These are phyloP conservation scores for Apiotrichum laibachii DNA, from an alignment of 1,284 basidiomycete genomes.

Conservation along the genomic window DNA sequence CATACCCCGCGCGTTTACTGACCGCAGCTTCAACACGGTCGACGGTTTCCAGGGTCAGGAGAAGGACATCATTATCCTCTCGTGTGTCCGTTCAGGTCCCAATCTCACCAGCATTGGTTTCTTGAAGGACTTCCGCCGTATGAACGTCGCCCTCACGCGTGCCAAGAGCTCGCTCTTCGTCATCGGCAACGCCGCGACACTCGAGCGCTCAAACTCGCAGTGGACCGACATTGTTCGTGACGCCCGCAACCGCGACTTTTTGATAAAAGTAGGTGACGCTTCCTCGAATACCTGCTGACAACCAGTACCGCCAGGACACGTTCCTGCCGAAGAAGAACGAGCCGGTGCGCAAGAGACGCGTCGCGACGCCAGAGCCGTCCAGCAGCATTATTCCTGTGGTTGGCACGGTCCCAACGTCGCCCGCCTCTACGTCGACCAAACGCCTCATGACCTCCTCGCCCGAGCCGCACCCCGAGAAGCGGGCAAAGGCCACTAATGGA, in stretches of 20 bases:
- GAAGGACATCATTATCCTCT: conserved; percentile 92
- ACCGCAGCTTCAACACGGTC: conserved; percentile 79
- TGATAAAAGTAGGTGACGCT: conserved; percentile 49
- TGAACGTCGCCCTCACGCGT: conserved; percentile 97
- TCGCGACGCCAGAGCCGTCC: not conserved
- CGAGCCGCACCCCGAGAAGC: conserved; percentile 5
- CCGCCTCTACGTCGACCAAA: not conserved
- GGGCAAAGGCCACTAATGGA: conserved; percentile 1
- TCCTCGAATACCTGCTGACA: not conserved
- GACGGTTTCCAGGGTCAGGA: conserved; percentile 98
- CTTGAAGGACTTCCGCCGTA: conserved; percentile 75
- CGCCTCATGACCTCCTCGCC: not conserved
- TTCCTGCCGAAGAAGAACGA: not conserved
- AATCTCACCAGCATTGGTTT: conserved; percentile 80
- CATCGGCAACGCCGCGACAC: conserved; percentile 81
- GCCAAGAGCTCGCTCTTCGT: conserved; percentile 93
- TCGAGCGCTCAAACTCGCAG: conserved; percentile 75
- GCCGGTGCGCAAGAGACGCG: not conserved
- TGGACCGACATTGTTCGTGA: conserved; percentile 78
- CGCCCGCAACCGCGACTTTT: conserved; percentile 58
- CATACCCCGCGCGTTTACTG: not conserved
- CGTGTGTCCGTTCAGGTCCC: conserved; percentile 87
- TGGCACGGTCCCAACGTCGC: not conserved
- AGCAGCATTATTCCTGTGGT: conserved; percentile 7
- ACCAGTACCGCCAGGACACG: not conserved